Conservation (phyloP, 2,329 filamentous ascomycete species). For the Drechslerella dactyloides region DNA sequence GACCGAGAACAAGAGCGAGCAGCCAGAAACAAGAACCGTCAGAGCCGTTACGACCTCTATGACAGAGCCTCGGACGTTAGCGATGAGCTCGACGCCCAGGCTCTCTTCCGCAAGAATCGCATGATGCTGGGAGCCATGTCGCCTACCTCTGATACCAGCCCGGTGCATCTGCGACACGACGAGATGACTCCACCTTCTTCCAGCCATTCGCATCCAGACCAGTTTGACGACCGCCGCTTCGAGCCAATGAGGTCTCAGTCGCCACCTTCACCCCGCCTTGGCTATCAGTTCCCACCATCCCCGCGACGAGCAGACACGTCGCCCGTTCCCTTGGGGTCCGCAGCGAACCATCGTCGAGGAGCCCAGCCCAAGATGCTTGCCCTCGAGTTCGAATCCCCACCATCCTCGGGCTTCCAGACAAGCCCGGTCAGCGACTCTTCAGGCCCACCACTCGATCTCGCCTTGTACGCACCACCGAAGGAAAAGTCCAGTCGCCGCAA, state of each 20-base stretch:
- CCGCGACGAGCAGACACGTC: slow-evolving; percentile 42
- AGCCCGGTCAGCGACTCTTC: slow-evolving; percentile 40
- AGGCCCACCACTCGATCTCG: slow-evolving; percentile 45
- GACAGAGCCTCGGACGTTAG: slow-evolving; percentile 41
- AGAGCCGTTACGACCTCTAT: slow-evolving; percentile 40
- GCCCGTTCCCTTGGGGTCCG: slow-evolving; percentile 25
- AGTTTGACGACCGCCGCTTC: slow-evolving; percentile 47
- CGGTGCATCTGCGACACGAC: slow-evolving; percentile 42
- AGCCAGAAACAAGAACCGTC: slow-evolving; percentile 25
- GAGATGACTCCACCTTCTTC: slow-evolving; percentile 50
- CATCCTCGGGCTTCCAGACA: slow-evolving; percentile 44
- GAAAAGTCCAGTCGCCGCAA: slow-evolving; percentile 43
- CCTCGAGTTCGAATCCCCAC: slow-evolving; percentile 45
- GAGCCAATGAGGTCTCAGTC: slow-evolving; percentile 44
- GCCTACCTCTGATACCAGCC: slow-evolving; percentile 36
- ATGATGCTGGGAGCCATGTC: slow-evolving; percentile 49
- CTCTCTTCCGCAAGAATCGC: slow-evolving; percentile 48
- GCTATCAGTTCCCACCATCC: slow-evolving; percentile 44
- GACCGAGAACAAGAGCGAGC: slow-evolving; percentile 34
- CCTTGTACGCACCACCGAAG: slow-evolving; percentile 45
- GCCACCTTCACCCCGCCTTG: slow-evolving; percentile 44
- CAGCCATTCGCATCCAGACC: slow-evolving; percentile 49
- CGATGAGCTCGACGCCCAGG: slow-evolving; percentile 41
- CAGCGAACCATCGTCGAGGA: slow-evolving; percentile 27
- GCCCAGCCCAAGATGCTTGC: slow-evolving; percentile 46